Evolutionary conservation across 305 asterid genomes (phyloP).

Genomic region (Fraxinus sp.): DNA sequence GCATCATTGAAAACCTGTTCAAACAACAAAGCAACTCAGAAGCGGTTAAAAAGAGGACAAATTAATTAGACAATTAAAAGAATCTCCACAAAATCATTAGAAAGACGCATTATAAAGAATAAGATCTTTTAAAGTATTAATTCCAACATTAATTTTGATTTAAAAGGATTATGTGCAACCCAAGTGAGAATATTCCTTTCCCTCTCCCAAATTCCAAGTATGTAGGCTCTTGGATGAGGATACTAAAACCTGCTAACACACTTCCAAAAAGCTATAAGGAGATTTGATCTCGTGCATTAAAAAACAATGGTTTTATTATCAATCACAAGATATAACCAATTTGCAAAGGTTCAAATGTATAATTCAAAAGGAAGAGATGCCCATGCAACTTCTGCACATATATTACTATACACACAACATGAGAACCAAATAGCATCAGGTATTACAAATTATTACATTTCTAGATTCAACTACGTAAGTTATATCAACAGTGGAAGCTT

Average conservation of each 20-base stretch:
- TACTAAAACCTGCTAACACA: neutral
- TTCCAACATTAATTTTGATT: neutral
- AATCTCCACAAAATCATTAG: neutral
- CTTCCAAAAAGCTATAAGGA: neutral
- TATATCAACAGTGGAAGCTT: constrained; percentile 2
- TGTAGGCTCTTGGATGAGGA: neutral
- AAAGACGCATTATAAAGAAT: neutral
- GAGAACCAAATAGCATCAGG: constrained; percentile 13
- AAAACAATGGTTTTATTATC: neutral
- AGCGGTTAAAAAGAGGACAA: neutral
- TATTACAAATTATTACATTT: constrained; percentile 7
- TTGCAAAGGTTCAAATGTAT: neutral
- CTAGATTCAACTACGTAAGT: constrained; percentile 8
- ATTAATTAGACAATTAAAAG: constrained; percentile 4
- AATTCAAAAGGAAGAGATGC: neutral
- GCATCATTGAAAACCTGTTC: constrained; percentile 84
- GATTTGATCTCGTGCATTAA: neutral
- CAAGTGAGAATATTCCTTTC: neutral
- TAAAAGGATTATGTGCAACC: neutral
- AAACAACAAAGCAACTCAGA: constrained; percentile 29
- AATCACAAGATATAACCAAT: neutral
- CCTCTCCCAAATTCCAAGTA: neutral
- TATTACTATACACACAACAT: neutral
- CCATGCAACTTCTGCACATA: neutral
- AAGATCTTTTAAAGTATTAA: neutral